phyloP scores from a whole-genome alignment of 768 basidiomycete genomes.

The Agaricus sinodeliciosus region DNA sequence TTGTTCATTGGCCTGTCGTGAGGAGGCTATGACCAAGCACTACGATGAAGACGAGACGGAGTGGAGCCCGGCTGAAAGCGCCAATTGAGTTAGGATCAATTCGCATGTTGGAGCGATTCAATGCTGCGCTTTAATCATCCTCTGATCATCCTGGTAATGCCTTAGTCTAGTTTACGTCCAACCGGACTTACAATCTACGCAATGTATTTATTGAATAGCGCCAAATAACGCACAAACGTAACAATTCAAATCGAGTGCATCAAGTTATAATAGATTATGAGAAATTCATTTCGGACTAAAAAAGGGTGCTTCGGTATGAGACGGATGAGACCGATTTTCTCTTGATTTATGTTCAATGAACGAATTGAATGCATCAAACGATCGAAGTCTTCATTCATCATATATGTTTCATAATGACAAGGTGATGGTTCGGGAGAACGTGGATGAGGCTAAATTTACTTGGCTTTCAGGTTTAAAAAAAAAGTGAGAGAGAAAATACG shows the following conservation, averaged over 20 bases:
- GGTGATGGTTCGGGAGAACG: no score
- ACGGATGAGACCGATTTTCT: not conserved
- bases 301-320: not conserved
- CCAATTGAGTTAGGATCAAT: not conserved
- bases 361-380: conserved; percentile 2
- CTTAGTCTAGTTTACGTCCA: no score
- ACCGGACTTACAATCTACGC: no score
- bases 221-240: no score
- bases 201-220: no score
- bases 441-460: not conserved
- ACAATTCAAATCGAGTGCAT: not conserved
- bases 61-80: conserved; percentile 1
- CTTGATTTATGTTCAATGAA: conserved; percentile 3
- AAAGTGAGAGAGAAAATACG: no score
- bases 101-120: no score
- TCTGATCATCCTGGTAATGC: no score
- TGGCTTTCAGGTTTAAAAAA: no score
- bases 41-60: conserved; percentile 9
- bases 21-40: conserved; percentile 51
- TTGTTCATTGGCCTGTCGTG: conserved; percentile 50
- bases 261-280: no score
- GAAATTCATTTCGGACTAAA: not conserved
- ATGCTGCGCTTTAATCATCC: no score
- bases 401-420: not conserved
- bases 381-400: not conserved